Conservation (phyloP, 1,139 yeast species). For the Nadsonia commutata region DNA sequence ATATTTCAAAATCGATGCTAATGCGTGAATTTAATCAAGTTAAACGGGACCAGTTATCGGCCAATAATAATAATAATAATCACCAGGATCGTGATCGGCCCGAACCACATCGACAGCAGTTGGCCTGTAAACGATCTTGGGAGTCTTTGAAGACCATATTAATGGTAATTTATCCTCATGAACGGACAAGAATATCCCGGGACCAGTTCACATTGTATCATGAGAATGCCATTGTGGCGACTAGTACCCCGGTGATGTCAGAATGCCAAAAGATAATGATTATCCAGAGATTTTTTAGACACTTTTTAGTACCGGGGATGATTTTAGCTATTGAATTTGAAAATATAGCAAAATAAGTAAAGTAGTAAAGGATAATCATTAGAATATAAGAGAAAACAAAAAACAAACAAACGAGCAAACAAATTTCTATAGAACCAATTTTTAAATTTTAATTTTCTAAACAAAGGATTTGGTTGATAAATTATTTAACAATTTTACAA, state of each 20-base stretch:
- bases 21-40: no score
- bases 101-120: background rate
- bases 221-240: background rate
- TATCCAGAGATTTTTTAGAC: background rate
- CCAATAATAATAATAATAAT: no score
- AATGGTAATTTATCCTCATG: background rate
- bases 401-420: background rate
- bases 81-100: background rate
- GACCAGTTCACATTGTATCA: background rate
- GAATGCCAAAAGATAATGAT: background rate
- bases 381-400: conserved; percentile 1
- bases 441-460: conserved; percentile 2
- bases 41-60: no score
- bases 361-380: no score
- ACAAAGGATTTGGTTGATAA: conserved; percentile 4
- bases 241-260: background rate
- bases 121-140: no score
- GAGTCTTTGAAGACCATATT: background rate
- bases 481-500: conserved; percentile 29
- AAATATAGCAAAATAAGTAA: no score
- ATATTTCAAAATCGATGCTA: no score
- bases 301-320: background rate
- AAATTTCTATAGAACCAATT: background rate
- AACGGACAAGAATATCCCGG: background rate
- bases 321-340: background rate